These are phyloP conservation scores for Vaccinium macrocarpon DNA, from an alignment of 148 eudicot genomes.

Conservation along the genomic window DNA sequence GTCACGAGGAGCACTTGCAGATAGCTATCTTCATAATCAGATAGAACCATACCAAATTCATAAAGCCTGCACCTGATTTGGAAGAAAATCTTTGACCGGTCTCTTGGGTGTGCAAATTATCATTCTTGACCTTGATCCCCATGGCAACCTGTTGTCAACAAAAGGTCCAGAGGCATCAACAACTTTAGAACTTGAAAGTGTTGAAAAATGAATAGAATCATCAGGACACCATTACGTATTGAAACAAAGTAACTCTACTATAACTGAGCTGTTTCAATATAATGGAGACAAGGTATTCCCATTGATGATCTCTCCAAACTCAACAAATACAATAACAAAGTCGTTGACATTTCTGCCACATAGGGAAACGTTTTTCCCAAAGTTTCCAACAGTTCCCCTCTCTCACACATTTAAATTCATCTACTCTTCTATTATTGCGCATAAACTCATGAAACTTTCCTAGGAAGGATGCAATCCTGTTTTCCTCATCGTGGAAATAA, in stretches of 20 bases:
- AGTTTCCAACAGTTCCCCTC: not conserved
- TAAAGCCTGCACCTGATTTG: slow-evolving; percentile 38
- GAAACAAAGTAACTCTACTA: not conserved
- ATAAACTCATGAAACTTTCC: not conserved
- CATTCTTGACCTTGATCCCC: slow-evolving; percentile 50
- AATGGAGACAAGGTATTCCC: not conserved
- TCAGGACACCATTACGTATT: not conserved
- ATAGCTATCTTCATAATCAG: not conserved
- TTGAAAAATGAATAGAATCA: not conserved
- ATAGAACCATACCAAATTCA: slow-evolving; percentile 45
- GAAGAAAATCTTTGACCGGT: slow-evolving; percentile 30
- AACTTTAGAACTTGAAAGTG: no score
- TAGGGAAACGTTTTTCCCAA: not conserved
- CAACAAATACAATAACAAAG: no score
- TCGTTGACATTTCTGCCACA: not conserved
- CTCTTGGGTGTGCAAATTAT: slow-evolving; percentile 14
- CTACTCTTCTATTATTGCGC: not conserved
- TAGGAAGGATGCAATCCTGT: not conserved
- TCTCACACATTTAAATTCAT: not conserved
- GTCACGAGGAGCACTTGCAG: not conserved
- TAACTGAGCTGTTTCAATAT: not conserved
- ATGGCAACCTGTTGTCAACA: slow-evolving; percentile 36
- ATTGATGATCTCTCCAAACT: not conserved
- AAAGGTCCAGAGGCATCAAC: slow-evolving; percentile 2
- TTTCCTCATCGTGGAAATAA: not conserved